Percentiles rank a stretch among this genome's conserved stretches.
Conservation (phyloP, 1,284 basidiomycete genomes). For the Ceratobasidium sp. region DNA sequence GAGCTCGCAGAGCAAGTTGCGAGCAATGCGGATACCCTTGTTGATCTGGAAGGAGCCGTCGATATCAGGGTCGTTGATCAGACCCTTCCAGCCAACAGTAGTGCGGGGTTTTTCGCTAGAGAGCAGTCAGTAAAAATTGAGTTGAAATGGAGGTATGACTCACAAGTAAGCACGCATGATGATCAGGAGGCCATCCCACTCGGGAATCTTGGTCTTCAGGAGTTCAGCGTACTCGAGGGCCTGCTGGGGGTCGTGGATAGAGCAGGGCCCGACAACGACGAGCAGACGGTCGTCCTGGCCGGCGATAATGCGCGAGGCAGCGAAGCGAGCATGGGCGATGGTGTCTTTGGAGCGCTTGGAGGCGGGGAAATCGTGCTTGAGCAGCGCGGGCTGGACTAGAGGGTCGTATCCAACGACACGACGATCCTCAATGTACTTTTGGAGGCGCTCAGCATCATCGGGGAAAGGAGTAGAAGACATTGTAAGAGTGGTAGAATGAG, state of each 20-base stretch:
- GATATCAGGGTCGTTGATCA: slow-evolving; percentile 82
- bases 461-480: slow-evolving; percentile 70
- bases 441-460: slow-evolving; percentile 68
- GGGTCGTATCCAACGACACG: slow-evolving; percentile 91
- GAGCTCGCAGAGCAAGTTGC: slow-evolving; percentile 91
- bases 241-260: slow-evolving; percentile 91
- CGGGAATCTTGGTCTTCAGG: slow-evolving; percentile 78
- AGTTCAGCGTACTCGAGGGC: slow-evolving; percentile 90
- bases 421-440: slow-evolving; percentile 70
- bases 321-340: slow-evolving; percentile 83
- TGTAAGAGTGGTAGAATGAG: slow-evolving; percentile 49
- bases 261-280: slow-evolving; percentile 96
- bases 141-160: slow-evolving; percentile 21
- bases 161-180: slow-evolving; percentile 96
- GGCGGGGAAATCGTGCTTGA: slow-evolving; percentile 85
- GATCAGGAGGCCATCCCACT: slow-evolving; percentile 81
- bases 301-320: slow-evolving; percentile 81
- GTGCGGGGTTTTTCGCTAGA: slow-evolving; percentile 55
- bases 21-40: slow-evolving; percentile 89
- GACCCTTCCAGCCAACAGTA: slow-evolving; percentile 75
- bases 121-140: slow-evolving; percentile 18
- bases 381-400: slow-evolving; percentile 89
- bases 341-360: slow-evolving; percentile 71
- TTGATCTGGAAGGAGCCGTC: slow-evolving; percentile 97
- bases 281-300: slow-evolving; percentile 88